Evolutionary conservation across 495 filamentous ascomycete species (phyloP).

Genomic region (Barbatosphaeria neglecta): DNA sequence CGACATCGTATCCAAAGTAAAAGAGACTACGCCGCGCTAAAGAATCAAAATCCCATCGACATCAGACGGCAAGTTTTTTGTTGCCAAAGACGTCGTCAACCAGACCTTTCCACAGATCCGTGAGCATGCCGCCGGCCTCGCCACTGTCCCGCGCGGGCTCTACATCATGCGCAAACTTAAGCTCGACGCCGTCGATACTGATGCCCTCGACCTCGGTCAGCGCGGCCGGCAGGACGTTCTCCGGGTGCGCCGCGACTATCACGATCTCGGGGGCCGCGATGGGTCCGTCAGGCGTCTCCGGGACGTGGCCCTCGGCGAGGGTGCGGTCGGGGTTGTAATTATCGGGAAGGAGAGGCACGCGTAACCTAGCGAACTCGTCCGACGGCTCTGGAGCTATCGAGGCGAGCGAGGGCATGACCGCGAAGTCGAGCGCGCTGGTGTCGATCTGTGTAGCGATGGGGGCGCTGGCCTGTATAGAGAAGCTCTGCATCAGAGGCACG

Average conservation of each 20-base stretch:
- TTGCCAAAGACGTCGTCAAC: conserved; percentile 32
- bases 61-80: neutral
- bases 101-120: conserved; percentile 33
- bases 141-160: conserved; percentile 5
- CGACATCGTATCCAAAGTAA: no score
- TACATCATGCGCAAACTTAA: conserved; percentile 29
- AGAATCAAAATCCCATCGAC: neutral
- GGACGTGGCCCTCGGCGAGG: conserved; percentile 1
- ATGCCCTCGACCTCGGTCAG: conserved; percentile 34
- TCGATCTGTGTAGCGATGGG: conserved; percentile 12
- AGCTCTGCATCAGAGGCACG: conserved; percentile 39
- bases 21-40: neutral
- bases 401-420: conserved; percentile 23
- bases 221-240: conserved; percentile 25
- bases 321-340: conserved; percentile 15
- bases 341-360: conserved; percentile 35
- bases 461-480: conserved; percentile 35
- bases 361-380: conserved; percentile 26
- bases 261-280: conserved; percentile 21
- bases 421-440: conserved; percentile 23
- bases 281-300: conserved; percentile 22
- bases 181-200: conserved; percentile 35
- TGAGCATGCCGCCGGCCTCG: conserved; percentile 21
- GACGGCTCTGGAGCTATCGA: conserved; percentile 5
- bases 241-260: conserved; percentile 33